phyloP scores from a whole-genome alignment of 805 yeast genomes.

The Candida bentonensis region DNA sequence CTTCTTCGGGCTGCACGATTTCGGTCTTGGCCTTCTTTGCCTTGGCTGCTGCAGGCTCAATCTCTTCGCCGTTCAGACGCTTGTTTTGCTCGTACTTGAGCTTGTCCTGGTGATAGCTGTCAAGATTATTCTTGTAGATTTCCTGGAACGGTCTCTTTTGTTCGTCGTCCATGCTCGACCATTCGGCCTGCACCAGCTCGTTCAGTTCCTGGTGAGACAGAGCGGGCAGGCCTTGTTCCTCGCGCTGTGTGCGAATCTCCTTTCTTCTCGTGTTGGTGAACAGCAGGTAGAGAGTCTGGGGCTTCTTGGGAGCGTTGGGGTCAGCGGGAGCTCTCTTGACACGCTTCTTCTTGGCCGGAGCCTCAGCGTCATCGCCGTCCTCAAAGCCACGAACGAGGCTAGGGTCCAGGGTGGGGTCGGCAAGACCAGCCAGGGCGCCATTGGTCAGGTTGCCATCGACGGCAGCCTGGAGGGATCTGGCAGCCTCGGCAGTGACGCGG shows the following conservation, averaged over 20 bases:
- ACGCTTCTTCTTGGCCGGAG: slow-evolving; percentile 26
- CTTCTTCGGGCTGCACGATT: neutral
- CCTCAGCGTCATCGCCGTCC: slow-evolving; percentile 8
- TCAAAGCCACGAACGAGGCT: neutral
- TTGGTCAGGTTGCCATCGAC: neutral
- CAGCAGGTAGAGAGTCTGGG: slow-evolving; percentile 73
- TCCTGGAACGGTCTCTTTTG: slow-evolving; percentile 63
- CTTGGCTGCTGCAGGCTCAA: slow-evolving; percentile 7
- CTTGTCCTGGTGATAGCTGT: slow-evolving; percentile 31
- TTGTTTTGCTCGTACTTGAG: slow-evolving; percentile 31
- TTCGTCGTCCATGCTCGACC: slow-evolving; percentile 58
- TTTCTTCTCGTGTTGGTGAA: slow-evolving; percentile 66
- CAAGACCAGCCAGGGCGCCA: neutral
- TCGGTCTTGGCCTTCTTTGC: neutral
- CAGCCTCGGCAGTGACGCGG: neutral
- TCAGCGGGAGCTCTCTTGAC: slow-evolving; percentile 48
- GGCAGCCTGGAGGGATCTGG: neutral
- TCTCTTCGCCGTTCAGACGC: slow-evolving; percentile 16
- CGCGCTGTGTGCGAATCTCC: slow-evolving; percentile 54
- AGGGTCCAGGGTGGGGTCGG: neutral
- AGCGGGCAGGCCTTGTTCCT: slow-evolving; percentile 41
- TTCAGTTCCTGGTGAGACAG: slow-evolving; percentile 67
- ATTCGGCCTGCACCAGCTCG: slow-evolving; percentile 59
- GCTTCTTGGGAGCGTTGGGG: slow-evolving; percentile 93
- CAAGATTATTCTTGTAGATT: slow-evolving; percentile 31